A percentile compares a stretch with the other conserved stretches of the same genome.
Conservation (phyloP, 2,329 filamentous ascomycete species). For the Dichotomopilus funicola region DNA sequence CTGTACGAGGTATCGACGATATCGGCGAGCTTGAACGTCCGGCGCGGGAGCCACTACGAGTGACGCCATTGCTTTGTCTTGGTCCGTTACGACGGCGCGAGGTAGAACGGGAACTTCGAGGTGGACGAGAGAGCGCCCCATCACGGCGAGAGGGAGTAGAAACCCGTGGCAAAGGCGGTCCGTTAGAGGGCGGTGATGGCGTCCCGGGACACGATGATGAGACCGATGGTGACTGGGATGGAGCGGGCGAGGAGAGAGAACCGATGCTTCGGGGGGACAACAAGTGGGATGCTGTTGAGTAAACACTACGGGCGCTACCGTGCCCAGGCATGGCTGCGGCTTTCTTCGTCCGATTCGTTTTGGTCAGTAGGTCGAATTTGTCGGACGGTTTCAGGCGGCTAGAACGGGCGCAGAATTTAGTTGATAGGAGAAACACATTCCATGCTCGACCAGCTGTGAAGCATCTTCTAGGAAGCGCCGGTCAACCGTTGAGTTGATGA, state of each 20-base stretch:
- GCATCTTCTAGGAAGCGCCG: too few species aligned
- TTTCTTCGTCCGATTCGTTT: not conserved
- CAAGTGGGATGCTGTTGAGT: slow-evolving; percentile 20
- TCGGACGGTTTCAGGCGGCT: not conserved
- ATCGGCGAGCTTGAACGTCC: not conserved
- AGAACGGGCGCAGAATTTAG: too few species aligned
- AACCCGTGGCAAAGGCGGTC: not conserved
- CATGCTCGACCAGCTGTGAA: too few species aligned
- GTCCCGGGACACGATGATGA: not conserved
- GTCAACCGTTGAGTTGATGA: too few species aligned
- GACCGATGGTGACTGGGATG: not conserved
- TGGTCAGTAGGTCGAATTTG: not conserved
- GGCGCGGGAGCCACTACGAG: not conserved
- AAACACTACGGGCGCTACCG: slow-evolving; percentile 12
- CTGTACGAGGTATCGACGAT: not conserved
- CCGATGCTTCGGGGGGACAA: slow-evolving; percentile 16
- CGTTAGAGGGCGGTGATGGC: not conserved
- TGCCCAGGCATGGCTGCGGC: slow-evolving; percentile 9
- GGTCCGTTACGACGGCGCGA: not conserved
- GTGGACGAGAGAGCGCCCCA: not conserved
- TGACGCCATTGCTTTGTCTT: not conserved
- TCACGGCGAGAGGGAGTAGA: not conserved
- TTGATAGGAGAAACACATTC: too few species aligned
- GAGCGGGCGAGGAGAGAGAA: slow-evolving; percentile 1
- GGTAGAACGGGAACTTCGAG: not conserved